Percentiles rank a stretch among this genome's conserved stretches.
These are phyloP conservation scores for Prunella vulgaris DNA, from an alignment of 257 asterid genomes.

Conservation along the genomic window DNA sequence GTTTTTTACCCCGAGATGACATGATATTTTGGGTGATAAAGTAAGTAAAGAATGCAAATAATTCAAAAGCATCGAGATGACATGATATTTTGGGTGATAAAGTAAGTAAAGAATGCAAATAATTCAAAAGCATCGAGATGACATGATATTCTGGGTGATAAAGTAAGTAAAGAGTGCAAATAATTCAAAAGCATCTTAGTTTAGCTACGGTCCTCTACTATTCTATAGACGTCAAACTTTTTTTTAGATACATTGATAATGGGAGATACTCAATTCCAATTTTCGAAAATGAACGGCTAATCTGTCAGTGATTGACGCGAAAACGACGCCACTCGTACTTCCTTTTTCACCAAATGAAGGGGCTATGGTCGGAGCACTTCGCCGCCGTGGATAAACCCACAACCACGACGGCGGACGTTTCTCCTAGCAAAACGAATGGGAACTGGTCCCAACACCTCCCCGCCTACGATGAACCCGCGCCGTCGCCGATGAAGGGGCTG, in stretches of 20 bases:
- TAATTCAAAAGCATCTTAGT: not conserved
- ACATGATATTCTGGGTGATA: too few relatives aligned
- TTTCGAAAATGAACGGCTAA: not conserved
- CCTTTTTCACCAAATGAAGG: not conserved
- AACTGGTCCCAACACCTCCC: conserved; percentile 15
- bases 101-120: too few relatives aligned
- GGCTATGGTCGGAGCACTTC: not conserved
- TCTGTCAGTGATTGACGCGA: not conserved
- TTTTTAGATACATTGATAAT: not conserved
- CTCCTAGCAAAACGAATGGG: not conserved
- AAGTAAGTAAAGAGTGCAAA: not conserved
- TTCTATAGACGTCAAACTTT: not conserved
- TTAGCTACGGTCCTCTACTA: not conserved
- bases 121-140: too few relatives aligned
- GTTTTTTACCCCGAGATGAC: too few relatives aligned
- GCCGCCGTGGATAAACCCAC: not conserved
- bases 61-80: too few relatives aligned
- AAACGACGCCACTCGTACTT: not conserved
- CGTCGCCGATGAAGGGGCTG: not conserved
- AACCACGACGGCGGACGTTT: not conserved
- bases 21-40: too few relatives aligned
- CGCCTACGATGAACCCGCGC: not conserved
- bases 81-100: too few relatives aligned
- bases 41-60: too few relatives aligned
- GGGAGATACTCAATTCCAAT: not conserved